Evolutionary conservation across 306 rosid species (phyloP).

Genomic region (Myrica gale): DNA sequence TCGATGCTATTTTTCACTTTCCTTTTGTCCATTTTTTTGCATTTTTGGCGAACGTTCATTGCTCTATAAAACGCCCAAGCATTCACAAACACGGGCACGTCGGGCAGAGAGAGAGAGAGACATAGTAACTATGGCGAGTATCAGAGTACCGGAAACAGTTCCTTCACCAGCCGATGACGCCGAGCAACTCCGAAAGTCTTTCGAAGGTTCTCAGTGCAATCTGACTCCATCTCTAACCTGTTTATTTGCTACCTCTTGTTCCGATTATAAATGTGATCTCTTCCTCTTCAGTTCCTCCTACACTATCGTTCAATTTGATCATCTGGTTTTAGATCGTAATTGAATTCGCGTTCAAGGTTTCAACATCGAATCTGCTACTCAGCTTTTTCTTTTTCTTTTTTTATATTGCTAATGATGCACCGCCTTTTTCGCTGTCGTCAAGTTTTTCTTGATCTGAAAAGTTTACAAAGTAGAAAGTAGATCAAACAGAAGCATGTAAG

Average conservation of each 20-base stretch:
- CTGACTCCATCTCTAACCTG: neutral
- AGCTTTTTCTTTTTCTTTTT: neutral
- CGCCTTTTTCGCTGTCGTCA: neutral
- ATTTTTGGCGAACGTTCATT: neutral
- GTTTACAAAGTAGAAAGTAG: neutral
- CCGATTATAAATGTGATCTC: neutral
- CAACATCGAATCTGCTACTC: neutral
- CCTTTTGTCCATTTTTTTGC: too few species aligned
- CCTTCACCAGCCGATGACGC: slow-evolving; percentile 76
- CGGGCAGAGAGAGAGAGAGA: slow-evolving; percentile 9
- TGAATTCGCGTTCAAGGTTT: neutral
- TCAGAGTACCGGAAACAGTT: slow-evolving; percentile 55
- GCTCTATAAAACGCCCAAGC: slow-evolving; percentile 5
- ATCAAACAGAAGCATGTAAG: neutral
- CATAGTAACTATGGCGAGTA: slow-evolving; percentile 51
- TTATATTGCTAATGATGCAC: neutral
- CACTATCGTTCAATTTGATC: neutral
- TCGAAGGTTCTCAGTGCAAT: slow-evolving; percentile 48
- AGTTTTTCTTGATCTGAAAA: neutral
- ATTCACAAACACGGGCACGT: neutral
- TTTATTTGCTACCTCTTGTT: neutral
- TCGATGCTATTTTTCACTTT: too few species aligned
- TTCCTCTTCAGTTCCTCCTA: neutral
- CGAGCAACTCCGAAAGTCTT: slow-evolving; percentile 77
- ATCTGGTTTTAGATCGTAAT: neutral